These are phyloP conservation scores for Asterochloris erici DNA, from an alignment of 139 green algal genomes.

Conservation along the genomic window DNA sequence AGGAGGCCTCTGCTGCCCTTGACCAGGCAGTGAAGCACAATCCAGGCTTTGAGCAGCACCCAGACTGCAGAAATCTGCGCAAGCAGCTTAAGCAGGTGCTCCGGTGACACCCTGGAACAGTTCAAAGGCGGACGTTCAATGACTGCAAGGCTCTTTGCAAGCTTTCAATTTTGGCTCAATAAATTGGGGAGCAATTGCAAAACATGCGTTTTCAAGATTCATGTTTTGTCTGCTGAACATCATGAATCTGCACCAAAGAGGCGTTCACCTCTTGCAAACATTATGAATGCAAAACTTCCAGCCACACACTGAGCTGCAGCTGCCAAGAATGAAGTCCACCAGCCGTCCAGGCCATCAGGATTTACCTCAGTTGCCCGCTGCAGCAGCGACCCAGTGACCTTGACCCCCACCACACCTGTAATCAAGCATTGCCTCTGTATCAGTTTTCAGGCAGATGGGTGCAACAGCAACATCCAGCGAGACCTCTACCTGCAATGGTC, in stretches of 20 bases:
- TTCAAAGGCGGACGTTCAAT: not conserved
- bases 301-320: constrained; percentile 53
- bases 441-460: no score
- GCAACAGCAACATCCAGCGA: no score
- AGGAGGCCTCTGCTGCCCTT: constrained; percentile 7
- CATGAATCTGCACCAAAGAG: constrained; percentile 35
- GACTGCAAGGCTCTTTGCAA: no score
- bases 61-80: constrained; percentile 9
- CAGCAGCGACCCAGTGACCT: constrained; percentile 83
- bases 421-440: no score
- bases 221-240: no score
- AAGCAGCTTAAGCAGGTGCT: constrained; percentile 7
- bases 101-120: not conserved
- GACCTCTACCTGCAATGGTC: constrained; percentile 54
- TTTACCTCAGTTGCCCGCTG: constrained; percentile 38
- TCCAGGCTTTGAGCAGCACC: not conserved
- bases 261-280: constrained; percentile 63
- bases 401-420: constrained; percentile 86
- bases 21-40: not conserved
- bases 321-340: constrained; percentile 63
- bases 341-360: constrained; percentile 43
- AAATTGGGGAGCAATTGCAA: no score
- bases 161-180: no score
- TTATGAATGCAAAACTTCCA: constrained; percentile 72
- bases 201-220: no score